These are phyloP conservation scores for Mycena venus DNA, from an alignment of 768 basidiomycete species.

Conservation along the genomic window DNA sequence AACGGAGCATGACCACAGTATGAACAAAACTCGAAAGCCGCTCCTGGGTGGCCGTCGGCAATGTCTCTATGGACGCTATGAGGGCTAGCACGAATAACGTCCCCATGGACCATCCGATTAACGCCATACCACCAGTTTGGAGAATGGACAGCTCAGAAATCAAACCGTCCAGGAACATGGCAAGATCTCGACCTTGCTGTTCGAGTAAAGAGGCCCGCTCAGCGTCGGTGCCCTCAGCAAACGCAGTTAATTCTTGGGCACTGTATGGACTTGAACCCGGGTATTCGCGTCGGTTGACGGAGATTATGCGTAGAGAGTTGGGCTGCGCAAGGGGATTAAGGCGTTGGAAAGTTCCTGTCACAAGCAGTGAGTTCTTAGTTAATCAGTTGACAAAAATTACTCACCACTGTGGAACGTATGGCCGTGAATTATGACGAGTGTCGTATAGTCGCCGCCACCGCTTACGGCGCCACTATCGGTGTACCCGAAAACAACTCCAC, in stretches of 20 bases:
- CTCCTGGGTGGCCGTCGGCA: slow-evolving; percentile 31
- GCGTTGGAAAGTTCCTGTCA: slow-evolving; percentile 41
- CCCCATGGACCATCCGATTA: slow-evolving; percentile 49
- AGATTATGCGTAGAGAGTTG: slow-evolving; percentile 42
- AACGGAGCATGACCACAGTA: slow-evolving; percentile 38
- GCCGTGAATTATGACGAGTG: slow-evolving; percentile 46
- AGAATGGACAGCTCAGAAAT: slow-evolving; percentile 37
- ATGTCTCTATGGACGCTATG: slow-evolving; percentile 34
- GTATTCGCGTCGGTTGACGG: slow-evolving; percentile 51
- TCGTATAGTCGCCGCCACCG: slow-evolving; percentile 33
- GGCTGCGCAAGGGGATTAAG: slow-evolving; percentile 34
- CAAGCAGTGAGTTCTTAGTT: background rate
- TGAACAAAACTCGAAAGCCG: slow-evolving; percentile 38
- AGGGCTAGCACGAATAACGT: slow-evolving; percentile 38
- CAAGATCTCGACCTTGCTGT: slow-evolving; percentile 45
- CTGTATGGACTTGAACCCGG: slow-evolving; percentile 47
- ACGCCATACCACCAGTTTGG: slow-evolving; percentile 34
- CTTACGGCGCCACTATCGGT: slow-evolving; percentile 42
- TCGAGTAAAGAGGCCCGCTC: slow-evolving; percentile 36
- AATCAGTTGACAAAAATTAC: background rate
- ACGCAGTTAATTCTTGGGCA: slow-evolving; percentile 35
- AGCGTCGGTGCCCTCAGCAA: slow-evolving; percentile 30
- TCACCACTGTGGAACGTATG: slow-evolving; percentile 46
- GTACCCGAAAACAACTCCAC: slow-evolving; percentile 40
- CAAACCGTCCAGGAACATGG: slow-evolving; percentile 43